Evolutionary conservation across 2,329 filamentous ascomycete species (phyloP), one percentile per base, ranked within the genome.

Genomic region (Alternaria dauci): DNA sequence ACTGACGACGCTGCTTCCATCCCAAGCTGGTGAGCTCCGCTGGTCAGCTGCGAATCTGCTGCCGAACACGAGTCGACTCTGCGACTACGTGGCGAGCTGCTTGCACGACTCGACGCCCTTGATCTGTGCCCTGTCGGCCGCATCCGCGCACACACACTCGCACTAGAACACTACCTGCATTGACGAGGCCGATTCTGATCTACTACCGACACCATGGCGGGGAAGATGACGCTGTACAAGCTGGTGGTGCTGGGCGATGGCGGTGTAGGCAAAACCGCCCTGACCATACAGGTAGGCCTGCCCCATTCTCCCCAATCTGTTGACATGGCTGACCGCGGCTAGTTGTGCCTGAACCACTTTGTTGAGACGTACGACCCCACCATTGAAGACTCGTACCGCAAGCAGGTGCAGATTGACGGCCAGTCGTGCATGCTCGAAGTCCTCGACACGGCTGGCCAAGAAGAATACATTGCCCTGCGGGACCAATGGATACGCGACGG

Each of bases 401-500:
- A 89, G 76, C 87, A 89, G 78, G 87, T 89, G 57, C 86, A 97
- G 76, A 98, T 98, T 80, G 95, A 98, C 77, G 88, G 89, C 63
- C 92, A 96, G 79, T 93, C 94, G 44, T 97, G 94, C 84, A 97
- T 97, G 94, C 88, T 97, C 74, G 94, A 98, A 81, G 93, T 97
- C 48, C 87, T 97, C 73, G 95, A 99, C 82, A 99, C 95, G 55
- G 95, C 95, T 53, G 95, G 95, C 59, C 95, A 99, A 80, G 95
- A 99, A 82, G 95, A 99, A 82, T 99, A 98, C 81, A 97, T 94
- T 66, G 95, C 95, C 47, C 84, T 98, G 73, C 88, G 95, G 75
- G 95, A 98, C 79, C 95, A 98, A 83, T 98, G 94, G 94, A 98
- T 98, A 79, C 89, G 95, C 71, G 94, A 98, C 76, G 94, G 95